These are phyloP conservation scores for Linanthus parryae DNA, from an alignment of 148 eudicot species.

Conservation along the genomic window DNA sequence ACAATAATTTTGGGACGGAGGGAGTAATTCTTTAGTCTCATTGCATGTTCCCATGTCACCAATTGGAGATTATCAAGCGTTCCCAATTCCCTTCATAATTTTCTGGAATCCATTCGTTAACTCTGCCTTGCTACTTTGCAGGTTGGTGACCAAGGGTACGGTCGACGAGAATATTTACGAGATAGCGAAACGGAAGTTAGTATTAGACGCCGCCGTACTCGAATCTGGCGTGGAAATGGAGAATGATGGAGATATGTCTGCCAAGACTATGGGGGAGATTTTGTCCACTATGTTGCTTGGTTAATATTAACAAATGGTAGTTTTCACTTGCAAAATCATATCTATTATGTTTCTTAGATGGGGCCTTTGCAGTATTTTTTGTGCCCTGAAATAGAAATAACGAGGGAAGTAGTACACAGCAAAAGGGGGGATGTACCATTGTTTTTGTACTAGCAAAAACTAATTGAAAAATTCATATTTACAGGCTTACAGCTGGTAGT, in stretches of 20 bases:
- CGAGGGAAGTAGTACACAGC: too few relatives aligned
- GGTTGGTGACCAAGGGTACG: constrained; percentile 78
- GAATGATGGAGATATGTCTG: neutral
- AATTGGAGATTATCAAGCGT: neutral
- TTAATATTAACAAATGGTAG: neutral
- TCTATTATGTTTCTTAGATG: neutral
- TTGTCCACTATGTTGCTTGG: constrained; percentile 3
- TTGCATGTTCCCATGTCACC: neutral
- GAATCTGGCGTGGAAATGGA: neutral
- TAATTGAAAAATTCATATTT: too few relatives aligned
- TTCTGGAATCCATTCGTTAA: too few relatives aligned
- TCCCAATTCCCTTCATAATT: neutral
- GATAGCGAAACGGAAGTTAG: constrained; percentile 12
- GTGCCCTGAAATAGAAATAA: too few relatives aligned
- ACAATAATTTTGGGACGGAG: too few relatives aligned
- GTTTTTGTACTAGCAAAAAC: too few relatives aligned
- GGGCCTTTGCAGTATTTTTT: too few relatives aligned
- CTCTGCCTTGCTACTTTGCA: constrained; percentile 24
- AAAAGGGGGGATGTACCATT: too few relatives aligned
- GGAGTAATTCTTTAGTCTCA: neutral
- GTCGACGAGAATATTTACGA: constrained; percentile 67
- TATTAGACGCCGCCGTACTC: neutral
- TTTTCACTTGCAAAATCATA: neutral
- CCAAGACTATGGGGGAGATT: constrained; percentile 9
- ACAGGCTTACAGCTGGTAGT: too few relatives aligned